Evolutionary conservation across 83 land plant species (phyloP).

Genomic region (Picea abies): DNA sequence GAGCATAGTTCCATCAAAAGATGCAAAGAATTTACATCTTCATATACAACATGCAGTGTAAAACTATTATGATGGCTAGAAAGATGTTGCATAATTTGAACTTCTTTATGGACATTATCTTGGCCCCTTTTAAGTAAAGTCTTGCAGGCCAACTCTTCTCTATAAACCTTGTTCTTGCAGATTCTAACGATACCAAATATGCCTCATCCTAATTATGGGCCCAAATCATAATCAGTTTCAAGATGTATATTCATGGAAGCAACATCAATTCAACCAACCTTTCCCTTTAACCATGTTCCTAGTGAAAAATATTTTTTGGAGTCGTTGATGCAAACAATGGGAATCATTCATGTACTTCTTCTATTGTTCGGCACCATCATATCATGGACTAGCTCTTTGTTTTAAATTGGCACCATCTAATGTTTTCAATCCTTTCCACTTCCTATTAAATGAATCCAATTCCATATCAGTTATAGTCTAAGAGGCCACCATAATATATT

Average conservation of each 20-base stretch:
- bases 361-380: background rate
- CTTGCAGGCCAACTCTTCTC: constrained; percentile 65
- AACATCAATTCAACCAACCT: constrained; percentile 64
- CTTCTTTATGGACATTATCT: constrained; percentile 64
- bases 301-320: constrained; percentile 26
- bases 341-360: background rate
- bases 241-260: constrained; percentile 43
- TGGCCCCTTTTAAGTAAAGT: constrained; percentile 48
- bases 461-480: too few species aligned
- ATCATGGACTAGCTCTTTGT: background rate
- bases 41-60: constrained; percentile 61
- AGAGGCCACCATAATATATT: too few species aligned
- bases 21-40: constrained; percentile 55
- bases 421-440: background rate
- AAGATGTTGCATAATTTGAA: constrained; percentile 81
- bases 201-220: constrained; percentile 53
- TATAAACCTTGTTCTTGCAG: constrained; percentile 34
- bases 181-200: constrained; percentile 63
- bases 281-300: constrained; percentile 70
- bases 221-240: constrained; percentile 48
- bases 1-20: constrained; percentile 76
- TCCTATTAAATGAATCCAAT: background rate
- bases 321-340: constrained; percentile 17
- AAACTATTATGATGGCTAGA: constrained; percentile 29
- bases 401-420: background rate